Evolutionary conservation across 2,329 filamentous ascomycete species (phyloP), one percentile per base, ranked within the genome.

Genomic region (Penicillium hesseltinei): DNA sequence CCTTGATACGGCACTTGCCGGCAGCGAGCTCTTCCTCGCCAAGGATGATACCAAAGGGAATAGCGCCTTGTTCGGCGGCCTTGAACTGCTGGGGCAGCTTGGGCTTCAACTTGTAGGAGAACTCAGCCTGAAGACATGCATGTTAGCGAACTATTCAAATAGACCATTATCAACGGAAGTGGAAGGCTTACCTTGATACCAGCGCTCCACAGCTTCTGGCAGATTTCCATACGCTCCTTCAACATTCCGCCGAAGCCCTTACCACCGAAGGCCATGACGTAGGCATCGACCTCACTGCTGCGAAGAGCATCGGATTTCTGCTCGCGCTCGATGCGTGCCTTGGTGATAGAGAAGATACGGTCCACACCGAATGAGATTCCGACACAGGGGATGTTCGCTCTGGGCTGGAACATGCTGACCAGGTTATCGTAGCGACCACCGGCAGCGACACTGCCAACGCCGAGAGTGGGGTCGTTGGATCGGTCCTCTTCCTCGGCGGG

Each of bases 351-450:
- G 78, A 96, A 96, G 70, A 97, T 97, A 66, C 93, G 88, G 75
- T 97, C 93, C 48, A 97, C 91, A 54, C 93, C 93, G 71, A 97
- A 97, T 2, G 92, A 96, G 65, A 96, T 90, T 61, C 90, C 90
- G 6, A 94, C 89, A 66, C 90, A 93, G n/a, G 91, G 93, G 55
- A 97, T 91, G 71, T 92, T 87, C 23, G 81, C 84, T 78, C 92
- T 93, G 67, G 88, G 88, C 55, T 86, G 88, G 80, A 96, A 97
- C 91, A 96, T 96, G 77, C 90, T 90, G 5, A 97, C 93, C 4
- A 97, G 83, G 71, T 94, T 88, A 75, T 97, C 93, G 75, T 97
- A 97, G 60, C 92, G 88, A 44, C 92, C 91, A 70, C 92, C 92
- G 4, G 92, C 92, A 44, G 92, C 92, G 47, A 96, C 88, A 71